Conservation (phyloP, 176 grass and related monocot species). For the Oryza officinalis region DNA sequence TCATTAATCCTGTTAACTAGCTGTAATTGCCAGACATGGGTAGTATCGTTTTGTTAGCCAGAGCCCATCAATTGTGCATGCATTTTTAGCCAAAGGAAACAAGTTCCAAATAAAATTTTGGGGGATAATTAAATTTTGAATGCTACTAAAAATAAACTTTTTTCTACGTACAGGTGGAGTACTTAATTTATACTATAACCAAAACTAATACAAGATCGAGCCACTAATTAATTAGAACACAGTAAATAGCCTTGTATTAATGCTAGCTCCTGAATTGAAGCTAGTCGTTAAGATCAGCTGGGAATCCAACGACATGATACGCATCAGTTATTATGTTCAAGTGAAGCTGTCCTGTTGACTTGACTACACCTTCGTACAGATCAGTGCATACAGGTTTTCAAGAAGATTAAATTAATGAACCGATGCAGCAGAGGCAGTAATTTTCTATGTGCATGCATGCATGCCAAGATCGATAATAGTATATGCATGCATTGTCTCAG, state of each 20-base stretch:
- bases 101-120: too few species aligned
- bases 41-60: too few species aligned
- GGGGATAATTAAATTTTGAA: too few species aligned
- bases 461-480: background rate
- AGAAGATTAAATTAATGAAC: conserved; percentile 5
- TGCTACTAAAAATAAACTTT: too few species aligned
- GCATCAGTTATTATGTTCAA: conserved; percentile 26
- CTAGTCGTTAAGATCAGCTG: background rate
- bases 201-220: background rate
- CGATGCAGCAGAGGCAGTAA: conserved; percentile 1
- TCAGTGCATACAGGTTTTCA: background rate
- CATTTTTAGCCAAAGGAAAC: too few species aligned
- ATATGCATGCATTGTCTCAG: background rate
- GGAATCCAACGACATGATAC: conserved; percentile 11
- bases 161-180: too few species aligned
- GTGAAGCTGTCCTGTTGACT: conserved; percentile 42
- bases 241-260: background rate
- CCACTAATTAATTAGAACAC: background rate
- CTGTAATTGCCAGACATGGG: too few species aligned
- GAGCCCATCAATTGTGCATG: too few species aligned
- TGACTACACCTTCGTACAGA: conserved; percentile 44
- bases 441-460: background rate
- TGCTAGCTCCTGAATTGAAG: background rate
- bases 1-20: too few species aligned
- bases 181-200: background rate